phyloP scores from a whole-genome alignment of 2,329 filamentous ascomycete genomes.

The Trichoderma sp. region DNA sequence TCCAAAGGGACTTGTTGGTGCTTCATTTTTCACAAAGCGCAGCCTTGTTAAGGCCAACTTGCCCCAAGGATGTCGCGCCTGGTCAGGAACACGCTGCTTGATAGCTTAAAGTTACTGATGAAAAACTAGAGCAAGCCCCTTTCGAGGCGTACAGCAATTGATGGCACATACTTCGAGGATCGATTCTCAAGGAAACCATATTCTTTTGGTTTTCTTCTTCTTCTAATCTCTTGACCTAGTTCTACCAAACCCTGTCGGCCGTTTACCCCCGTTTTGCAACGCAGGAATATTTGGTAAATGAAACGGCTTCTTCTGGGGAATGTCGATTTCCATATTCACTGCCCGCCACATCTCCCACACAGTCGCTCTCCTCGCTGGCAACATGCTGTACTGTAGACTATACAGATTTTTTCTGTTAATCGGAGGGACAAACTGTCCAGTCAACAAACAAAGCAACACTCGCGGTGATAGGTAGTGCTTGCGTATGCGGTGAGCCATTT shows the following conservation, averaged over 20 bases:
- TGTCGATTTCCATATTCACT: constrained; percentile 52
- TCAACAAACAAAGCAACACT: constrained; percentile 84
- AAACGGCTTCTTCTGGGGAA: constrained; percentile 47
- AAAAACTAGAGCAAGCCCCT: not conserved
- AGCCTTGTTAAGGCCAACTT: not conserved
- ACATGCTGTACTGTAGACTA: constrained; percentile 96
- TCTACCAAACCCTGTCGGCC: constrained; percentile 34
- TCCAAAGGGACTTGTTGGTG: not conserved
- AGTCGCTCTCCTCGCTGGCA: constrained; percentile 77
- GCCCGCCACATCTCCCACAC: constrained; percentile 85
- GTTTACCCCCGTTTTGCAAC: constrained; percentile 36
- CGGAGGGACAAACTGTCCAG: constrained; percentile 89
- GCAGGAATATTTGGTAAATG: constrained; percentile 38
- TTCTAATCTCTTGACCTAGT: constrained; percentile 22
- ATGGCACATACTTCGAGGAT: not conserved
- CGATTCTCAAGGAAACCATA: not conserved
- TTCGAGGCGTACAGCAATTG: not conserved
- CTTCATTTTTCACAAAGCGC: not conserved
- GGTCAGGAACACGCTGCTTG: not conserved
- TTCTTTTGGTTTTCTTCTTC: not conserved
- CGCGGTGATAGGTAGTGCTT: constrained; percentile 92
- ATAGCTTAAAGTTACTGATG: not conserved
- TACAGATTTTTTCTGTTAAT: constrained; percentile 95
- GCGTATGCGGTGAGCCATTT: constrained; percentile 85
- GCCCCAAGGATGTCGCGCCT: not conserved